These are phyloP conservation scores for Protea cynaroides DNA, from an alignment of 164 flowering plant species.

Conservation along the genomic window DNA sequence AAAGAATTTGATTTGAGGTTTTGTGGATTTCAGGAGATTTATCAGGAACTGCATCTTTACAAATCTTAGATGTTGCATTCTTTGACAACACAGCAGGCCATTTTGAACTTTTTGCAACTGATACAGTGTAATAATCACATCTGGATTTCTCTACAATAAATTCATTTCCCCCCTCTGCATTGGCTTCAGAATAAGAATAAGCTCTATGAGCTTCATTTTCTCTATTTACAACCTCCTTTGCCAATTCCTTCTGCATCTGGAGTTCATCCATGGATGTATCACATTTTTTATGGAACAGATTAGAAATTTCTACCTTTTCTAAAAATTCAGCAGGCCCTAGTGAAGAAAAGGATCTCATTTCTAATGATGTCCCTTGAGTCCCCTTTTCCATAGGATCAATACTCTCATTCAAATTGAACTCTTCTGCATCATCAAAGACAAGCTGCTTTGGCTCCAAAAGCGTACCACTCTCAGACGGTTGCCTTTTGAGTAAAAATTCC, in stretches of 20 bases:
- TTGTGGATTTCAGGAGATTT: slow-evolving; percentile 5
- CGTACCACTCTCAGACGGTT: slow-evolving; percentile 15
- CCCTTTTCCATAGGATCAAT: slow-evolving; percentile 9
- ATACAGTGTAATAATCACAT: background rate
- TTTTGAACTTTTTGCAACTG: slow-evolving; percentile 8
- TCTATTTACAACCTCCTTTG: slow-evolving; percentile 6
- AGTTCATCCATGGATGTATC: slow-evolving; percentile 4
- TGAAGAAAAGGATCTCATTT: slow-evolving; percentile 2
- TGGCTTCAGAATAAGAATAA: slow-evolving; percentile 12
- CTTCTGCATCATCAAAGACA: slow-evolving; percentile 41
- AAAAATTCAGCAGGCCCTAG: slow-evolving; percentile 11
- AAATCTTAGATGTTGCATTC: slow-evolving; percentile 4
- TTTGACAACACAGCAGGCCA: slow-evolving; percentile 1
- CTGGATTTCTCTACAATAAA: slow-evolving; percentile 3
- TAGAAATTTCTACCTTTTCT: slow-evolving; percentile 9
- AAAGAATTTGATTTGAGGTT: background rate
- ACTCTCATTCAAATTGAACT: slow-evolving; percentile 8
- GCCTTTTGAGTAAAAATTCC: slow-evolving; percentile 15
- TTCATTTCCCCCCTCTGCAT: slow-evolving; percentile 9
- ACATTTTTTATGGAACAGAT: slow-evolving; percentile 10
- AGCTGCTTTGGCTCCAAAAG: slow-evolving; percentile 44
- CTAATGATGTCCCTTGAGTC: slow-evolving; percentile 8
- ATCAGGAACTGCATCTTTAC: slow-evolving; percentile 4
- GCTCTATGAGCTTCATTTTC: slow-evolving; percentile 11
- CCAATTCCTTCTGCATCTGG: slow-evolving; percentile 13